Percentiles rank a stretch among this genome's conserved stretches.
Evolutionary conservation across 139 green algal genomes (phyloP).

Genomic region (Tetraselmis chui): DNA sequence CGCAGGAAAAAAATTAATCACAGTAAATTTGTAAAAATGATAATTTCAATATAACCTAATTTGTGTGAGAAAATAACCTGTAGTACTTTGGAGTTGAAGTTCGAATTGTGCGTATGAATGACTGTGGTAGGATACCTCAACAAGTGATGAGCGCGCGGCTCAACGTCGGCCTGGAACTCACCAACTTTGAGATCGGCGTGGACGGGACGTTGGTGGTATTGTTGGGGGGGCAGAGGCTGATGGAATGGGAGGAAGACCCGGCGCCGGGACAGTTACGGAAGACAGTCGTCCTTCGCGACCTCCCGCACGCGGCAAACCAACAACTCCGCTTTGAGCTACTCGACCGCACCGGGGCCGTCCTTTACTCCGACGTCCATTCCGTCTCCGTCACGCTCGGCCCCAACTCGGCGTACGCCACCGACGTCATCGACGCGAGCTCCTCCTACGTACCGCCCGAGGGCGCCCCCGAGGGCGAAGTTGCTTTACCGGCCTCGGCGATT

Average conservation of each 20-base stretch:
- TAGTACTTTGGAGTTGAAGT: too few relatives aligned
- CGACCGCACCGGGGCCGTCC: background rate
- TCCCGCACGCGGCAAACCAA: background rate
- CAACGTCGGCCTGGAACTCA: background rate
- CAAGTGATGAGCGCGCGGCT: background rate
- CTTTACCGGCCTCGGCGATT: background rate
- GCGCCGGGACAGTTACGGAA: background rate
- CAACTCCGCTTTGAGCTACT: background rate
- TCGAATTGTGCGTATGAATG: too few relatives aligned
- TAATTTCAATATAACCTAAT: too few relatives aligned
- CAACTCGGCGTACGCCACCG: background rate
- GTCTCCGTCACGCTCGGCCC: background rate
- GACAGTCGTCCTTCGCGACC: background rate
- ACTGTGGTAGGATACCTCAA: too few relatives aligned
- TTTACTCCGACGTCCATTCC: background rate
- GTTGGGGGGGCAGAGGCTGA: background rate
- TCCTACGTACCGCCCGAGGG: background rate
- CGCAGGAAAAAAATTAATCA: too few relatives aligned
- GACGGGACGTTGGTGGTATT: background rate
- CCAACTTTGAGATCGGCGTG: background rate
- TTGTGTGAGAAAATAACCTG: too few relatives aligned
- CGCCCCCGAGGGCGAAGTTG: background rate
- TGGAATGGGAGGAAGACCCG: background rate
- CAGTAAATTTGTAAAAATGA: too few relatives aligned
- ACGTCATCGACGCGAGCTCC: background rate